phyloP scores from a whole-genome alignment of 768 basidiomycete genomes.

The Hericium alpestre region DNA sequence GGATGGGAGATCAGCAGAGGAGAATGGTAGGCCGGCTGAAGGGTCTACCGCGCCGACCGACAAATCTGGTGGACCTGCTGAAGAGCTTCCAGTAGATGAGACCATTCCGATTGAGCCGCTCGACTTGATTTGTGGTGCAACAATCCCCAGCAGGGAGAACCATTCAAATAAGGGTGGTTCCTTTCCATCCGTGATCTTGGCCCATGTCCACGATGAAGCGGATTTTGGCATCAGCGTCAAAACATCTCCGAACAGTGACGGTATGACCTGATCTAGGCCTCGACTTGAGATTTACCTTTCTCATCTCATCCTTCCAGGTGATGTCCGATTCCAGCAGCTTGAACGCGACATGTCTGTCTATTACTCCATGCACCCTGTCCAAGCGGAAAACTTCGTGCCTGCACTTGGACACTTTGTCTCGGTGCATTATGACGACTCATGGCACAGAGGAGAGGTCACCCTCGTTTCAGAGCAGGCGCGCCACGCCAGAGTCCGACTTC shows the following conservation, averaged over 20 bases:
- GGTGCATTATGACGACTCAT: background rate
- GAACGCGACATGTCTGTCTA: background rate
- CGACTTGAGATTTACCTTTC: background rate
- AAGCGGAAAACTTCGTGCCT: background rate
- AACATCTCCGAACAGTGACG: background rate
- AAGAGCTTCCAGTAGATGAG: too few relatives aligned
- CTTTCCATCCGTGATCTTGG: too few relatives aligned
- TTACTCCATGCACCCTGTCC: background rate
- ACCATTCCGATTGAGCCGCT: too few relatives aligned
- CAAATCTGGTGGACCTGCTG: too few relatives aligned
- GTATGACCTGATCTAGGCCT: background rate
- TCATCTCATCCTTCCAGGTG: background rate
- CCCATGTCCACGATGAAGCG: background rate
- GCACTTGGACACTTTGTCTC: background rate
- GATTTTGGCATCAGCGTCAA: background rate
- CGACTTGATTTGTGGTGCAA: too few relatives aligned
- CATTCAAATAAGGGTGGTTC: too few relatives aligned
- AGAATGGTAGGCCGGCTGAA: too few relatives aligned
- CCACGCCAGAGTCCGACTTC: background rate
- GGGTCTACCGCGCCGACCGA: too few relatives aligned
- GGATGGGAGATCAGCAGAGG: too few relatives aligned
- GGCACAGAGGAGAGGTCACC: background rate
- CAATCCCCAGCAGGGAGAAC: too few relatives aligned
- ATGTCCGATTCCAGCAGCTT: background rate
- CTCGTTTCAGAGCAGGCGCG: background rate